Evolutionary conservation across 371 early-diverging fungal species (phyloP).

Genomic region (Mucor velutinosus): DNA sequence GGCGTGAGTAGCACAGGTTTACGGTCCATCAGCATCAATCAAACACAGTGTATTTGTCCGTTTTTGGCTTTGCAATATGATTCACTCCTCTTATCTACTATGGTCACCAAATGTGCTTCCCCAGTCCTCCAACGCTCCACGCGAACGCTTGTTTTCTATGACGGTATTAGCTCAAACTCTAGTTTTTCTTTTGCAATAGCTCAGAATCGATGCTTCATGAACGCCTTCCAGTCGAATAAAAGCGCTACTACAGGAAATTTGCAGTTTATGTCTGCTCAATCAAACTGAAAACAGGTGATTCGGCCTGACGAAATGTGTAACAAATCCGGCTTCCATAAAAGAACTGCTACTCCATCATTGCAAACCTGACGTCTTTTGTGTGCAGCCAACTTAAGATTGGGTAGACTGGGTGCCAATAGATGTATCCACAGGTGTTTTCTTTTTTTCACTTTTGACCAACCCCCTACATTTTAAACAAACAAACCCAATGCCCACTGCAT

Average conservation of each 20-base stretch:
- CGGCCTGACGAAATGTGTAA: not conserved
- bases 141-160: not conserved
- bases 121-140: no score
- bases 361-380: not conserved
- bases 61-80: not conserved
- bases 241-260: no score
- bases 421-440: not conserved
- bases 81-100: not conserved
- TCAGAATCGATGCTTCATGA: no score
- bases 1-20: not conserved
- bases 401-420: not conserved
- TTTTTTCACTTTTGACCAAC: conserved; percentile 3
- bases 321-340: not conserved
- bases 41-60: not conserved
- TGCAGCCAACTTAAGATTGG: not conserved
- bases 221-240: no score
- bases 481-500: not conserved
- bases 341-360: not conserved
- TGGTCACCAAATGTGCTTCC: not conserved
- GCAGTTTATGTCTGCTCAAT: not conserved
- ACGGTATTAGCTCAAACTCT: not conserved
- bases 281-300: not conserved
- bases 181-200: no score
- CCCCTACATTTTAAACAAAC: not conserved
- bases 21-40: not conserved